Evolutionary conservation across 192 early-diverging fungal species (phyloP), one percentile per base, ranked within the genome.

Genomic region (Chytriomyces confervae): DNA sequence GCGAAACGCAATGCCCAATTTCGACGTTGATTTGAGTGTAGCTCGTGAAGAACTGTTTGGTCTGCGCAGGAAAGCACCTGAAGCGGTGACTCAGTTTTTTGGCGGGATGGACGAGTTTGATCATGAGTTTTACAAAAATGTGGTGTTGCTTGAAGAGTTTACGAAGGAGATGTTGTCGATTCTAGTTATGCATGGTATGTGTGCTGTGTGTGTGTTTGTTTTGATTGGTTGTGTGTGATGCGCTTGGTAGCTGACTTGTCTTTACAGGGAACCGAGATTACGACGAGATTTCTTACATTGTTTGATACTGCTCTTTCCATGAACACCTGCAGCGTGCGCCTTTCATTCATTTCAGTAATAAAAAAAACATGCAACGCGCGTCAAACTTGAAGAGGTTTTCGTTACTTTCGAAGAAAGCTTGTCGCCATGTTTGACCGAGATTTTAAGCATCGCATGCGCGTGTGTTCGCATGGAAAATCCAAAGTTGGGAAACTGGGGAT

Each of bases 111-210:
- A 78, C 27, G 81, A 85, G 61, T 57, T 83, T 50, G 83, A 87
- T 11, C 67, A 67, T 13, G 84, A 88, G 81, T 86, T 96, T 69
- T 81, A 95, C 27, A 95, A 94, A 66, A 98, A 98, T 83, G 93
- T 95, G 29, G 91, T 98, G 27, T 93, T 96, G 49, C 74, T 98
- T 72, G 93, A 98, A 69, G 96, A 98, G 81, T 91, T 91, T 18
- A 91, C 94, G 50, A 98, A 98, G 77, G 96, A 98, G 82, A 85
- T 97, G 8, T 88, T 96, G 8, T 93, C 95, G 18, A 84, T 93
- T 13, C 83, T 96, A 48, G 45, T 87, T 18, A 67, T 83, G 72
- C 67, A 74, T 66, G 84, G 69, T 72, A 36, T 16, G 53, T 27
- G 24, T 27, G 24, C 24, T 27, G 24, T 27, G 0, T 27, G 24